Conservation (phyloP, 495 filamentous ascomycete genomes). For the Lasiosphaeria miniovina region DNA sequence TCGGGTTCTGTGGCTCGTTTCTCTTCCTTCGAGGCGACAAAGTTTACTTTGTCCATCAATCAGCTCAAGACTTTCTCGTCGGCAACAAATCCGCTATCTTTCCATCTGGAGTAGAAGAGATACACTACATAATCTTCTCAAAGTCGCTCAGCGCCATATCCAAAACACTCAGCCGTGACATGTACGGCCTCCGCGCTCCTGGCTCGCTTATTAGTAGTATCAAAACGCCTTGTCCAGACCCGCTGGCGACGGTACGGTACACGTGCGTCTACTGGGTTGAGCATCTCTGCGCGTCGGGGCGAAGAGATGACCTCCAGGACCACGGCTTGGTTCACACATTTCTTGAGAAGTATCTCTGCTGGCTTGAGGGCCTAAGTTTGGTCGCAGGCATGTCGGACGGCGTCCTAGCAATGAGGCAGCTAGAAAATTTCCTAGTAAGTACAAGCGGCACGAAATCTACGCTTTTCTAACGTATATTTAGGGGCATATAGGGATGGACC, state of each 20-base stretch:
- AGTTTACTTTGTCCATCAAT: conserved; percentile 40
- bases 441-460: not conserved
- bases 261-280: conserved; percentile 40
- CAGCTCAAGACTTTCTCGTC: conserved; percentile 38
- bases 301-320: conserved; percentile 17
- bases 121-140: conserved; percentile 26
- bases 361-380: conserved; percentile 29
- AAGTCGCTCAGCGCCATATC: conserved; percentile 28
- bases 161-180: conserved; percentile 15
- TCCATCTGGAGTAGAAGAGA: conserved; percentile 23
- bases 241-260: conserved; percentile 32
- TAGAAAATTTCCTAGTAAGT: conserved; percentile 20
- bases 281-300: conserved; percentile 26
- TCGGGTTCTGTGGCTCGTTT: conserved; percentile 30
- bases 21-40: conserved; percentile 26
- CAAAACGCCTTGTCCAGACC: conserved; percentile 27
- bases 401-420: conserved; percentile 20
- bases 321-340: conserved; percentile 8
- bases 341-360: conserved; percentile 24
- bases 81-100: not conserved
- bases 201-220: conserved; percentile 18
- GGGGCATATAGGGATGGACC: not conserved
- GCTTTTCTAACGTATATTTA: not conserved
- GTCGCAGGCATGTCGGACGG: conserved; percentile 27
- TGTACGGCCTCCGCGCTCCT: conserved; percentile 16